Conservation (phyloP, 345 rosid species). For the Salix brachista region DNA sequence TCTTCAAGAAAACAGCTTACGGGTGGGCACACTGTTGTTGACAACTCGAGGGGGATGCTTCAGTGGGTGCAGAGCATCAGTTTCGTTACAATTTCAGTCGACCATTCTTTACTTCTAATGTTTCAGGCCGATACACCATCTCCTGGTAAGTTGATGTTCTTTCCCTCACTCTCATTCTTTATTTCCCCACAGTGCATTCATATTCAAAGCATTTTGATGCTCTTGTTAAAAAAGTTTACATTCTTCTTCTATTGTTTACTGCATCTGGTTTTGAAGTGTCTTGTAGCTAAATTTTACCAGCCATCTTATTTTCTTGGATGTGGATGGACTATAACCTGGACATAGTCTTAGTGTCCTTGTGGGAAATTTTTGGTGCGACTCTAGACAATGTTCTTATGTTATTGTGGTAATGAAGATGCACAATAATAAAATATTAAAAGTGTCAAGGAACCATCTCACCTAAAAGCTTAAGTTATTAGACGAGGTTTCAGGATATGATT, state of each 20-base stretch:
- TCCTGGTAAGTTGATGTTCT: constrained; percentile 51
- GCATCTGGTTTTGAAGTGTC: not conserved
- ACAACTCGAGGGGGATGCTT: constrained; percentile 78
- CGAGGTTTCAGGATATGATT: too few species aligned
- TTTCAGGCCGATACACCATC: constrained; percentile 72
- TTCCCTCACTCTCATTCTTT: not conserved
- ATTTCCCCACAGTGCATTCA: not conserved
- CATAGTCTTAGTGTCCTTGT: not conserved
- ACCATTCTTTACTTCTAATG: constrained; percentile 76
- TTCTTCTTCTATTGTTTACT: not conserved
- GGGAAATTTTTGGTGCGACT: not conserved
- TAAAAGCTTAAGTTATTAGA: too few species aligned
- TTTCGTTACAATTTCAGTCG: constrained; percentile 76
- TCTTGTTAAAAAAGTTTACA: not conserved
- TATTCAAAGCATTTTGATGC: not conserved
- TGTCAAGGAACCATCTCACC: too few species aligned
- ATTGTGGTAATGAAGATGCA: not conserved
- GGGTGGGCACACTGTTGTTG: constrained; percentile 63
- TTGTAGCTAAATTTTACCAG: not conserved
- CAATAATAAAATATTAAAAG: not conserved
- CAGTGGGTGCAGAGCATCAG: constrained; percentile 97
- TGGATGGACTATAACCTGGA: not conserved
- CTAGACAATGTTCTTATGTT: not conserved
- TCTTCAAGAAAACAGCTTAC: constrained; percentile 72
- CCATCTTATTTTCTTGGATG: not conserved